Conservation (phyloP, 768 basidiomycete species). For the Lactifluus piperatus region DNA sequence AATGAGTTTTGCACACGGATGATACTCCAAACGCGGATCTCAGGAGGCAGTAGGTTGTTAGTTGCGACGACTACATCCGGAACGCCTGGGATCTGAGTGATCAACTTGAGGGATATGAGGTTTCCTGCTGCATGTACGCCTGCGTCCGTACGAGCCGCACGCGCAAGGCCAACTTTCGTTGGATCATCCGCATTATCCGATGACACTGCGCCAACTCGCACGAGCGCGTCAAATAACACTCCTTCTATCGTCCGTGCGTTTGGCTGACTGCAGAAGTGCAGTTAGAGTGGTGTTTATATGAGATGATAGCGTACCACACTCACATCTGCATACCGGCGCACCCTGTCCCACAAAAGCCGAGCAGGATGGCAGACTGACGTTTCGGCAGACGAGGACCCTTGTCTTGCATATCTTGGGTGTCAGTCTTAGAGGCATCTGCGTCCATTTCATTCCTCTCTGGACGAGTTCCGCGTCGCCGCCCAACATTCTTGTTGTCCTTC, state of each 20-base stretch:
- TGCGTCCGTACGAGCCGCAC: conserved; percentile 93
- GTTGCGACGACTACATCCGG: conserved; percentile 61
- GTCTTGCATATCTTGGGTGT: neutral
- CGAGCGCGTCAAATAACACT: conserved; percentile 77
- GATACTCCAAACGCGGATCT: conserved; percentile 90
- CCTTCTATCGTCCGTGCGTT: conserved; percentile 82
- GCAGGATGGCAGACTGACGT: conserved; percentile 70
- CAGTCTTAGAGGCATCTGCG: conserved; percentile 7
- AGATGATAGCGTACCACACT: conserved; percentile 27
- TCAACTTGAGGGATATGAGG: conserved; percentile 86
- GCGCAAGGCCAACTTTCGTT: conserved; percentile 76
- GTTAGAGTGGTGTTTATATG: neutral
- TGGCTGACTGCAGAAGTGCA: conserved; percentile 45
- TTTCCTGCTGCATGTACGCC: conserved; percentile 98
- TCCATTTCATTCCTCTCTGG: conserved; percentile 27
- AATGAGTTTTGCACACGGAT: conserved; percentile 75
- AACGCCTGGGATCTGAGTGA: conserved; percentile 63
- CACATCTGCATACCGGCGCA: conserved; percentile 97
- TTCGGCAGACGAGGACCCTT: conserved; percentile 67
- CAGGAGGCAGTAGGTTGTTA: conserved; percentile 83
- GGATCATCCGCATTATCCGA: conserved; percentile 89
- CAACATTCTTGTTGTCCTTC: conserved; percentile 31
- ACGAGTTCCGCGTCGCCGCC: conserved; percentile 32
- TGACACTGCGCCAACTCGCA: conserved; percentile 85
- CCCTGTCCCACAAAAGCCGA: conserved; percentile 89